Evolutionary conservation across 768 basidiomycete species (phyloP).

Genomic region (Leccinum subgranulosum): DNA sequence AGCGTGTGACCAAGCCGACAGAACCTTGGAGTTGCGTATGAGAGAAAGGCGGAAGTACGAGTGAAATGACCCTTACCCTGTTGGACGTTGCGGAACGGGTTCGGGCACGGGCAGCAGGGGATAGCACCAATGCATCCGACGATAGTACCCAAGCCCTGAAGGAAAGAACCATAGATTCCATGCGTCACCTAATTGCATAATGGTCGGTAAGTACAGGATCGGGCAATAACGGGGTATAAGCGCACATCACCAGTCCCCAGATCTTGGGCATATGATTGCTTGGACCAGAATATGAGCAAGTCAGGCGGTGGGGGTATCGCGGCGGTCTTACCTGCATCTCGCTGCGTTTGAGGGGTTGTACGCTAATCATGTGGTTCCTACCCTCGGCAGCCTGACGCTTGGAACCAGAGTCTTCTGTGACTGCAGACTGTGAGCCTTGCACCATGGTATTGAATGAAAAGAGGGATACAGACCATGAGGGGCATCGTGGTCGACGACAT

Average conservation of each 20-base stretch:
- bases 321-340: constrained; percentile 77
- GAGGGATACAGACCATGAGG: constrained; percentile 49
- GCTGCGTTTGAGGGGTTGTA: constrained; percentile 80
- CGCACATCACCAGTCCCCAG: constrained; percentile 62
- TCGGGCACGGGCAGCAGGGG: constrained; percentile 82
- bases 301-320: background rate
- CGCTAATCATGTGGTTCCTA: constrained; percentile 56
- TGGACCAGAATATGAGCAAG: constrained; percentile 4
- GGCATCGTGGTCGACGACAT: constrained; percentile 73
- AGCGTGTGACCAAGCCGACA: constrained; percentile 88
- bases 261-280: constrained; percentile 94
- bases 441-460: constrained; percentile 1
- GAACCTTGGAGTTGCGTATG: constrained; percentile 49
- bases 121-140: constrained; percentile 72
- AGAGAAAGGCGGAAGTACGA: constrained; percentile 10
- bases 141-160: constrained; percentile 64
- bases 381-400: constrained; percentile 29
- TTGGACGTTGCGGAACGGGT: constrained; percentile 81
- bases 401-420: constrained; percentile 56
- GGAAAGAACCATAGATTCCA: constrained; percentile 80
- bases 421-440: constrained; percentile 35
- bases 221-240: background rate
- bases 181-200: constrained; percentile 58
- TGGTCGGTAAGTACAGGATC: background rate
- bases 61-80: constrained; percentile 52